Evolutionary conservation across 1,284 basidiomycete genomes (phyloP).

Genomic region (Psilocybe mexicana): DNA sequence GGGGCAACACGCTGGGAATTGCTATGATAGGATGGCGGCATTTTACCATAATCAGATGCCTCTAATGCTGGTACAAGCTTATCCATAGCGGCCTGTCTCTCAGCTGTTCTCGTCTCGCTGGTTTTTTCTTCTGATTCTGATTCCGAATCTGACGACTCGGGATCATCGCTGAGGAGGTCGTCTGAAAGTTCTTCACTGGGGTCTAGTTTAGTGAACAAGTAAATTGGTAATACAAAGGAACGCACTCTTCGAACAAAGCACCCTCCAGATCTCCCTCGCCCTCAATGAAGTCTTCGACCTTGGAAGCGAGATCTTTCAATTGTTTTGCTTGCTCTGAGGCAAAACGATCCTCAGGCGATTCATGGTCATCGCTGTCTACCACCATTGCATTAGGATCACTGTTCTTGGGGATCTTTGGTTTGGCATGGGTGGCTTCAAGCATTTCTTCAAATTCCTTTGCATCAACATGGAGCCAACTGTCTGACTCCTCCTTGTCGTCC

Average conservation of each 20-base stretch:
- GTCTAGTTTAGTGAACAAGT: neutral
- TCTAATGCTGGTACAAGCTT: slow-evolving; percentile 69
- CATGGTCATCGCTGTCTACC: slow-evolving; percentile 37
- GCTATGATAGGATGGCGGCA: slow-evolving; percentile 68
- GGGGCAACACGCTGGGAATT: slow-evolving; percentile 68
- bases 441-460: slow-evolving; percentile 64
- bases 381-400: slow-evolving; percentile 43
- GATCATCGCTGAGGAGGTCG: slow-evolving; percentile 51
- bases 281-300: slow-evolving; percentile 86
- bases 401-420: slow-evolving; percentile 19
- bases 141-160: slow-evolving; percentile 34
- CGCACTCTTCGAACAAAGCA: slow-evolving; percentile 86
- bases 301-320: slow-evolving; percentile 75
- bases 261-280: slow-evolving; percentile 87
- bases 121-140: slow-evolving; percentile 22
- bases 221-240: slow-evolving; percentile 14
- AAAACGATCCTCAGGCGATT: slow-evolving; percentile 47
- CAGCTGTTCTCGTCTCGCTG: slow-evolving; percentile 30
- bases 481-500: slow-evolving; percentile 57
- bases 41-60: slow-evolving; percentile 75
- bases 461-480: slow-evolving; percentile 75
- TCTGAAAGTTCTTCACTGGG: slow-evolving; percentile 62
- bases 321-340: slow-evolving; percentile 67
- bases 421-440: slow-evolving; percentile 46
- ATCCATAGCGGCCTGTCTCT: slow-evolving; percentile 64